Percentiles rank a stretch among this genome's conserved stretches.
Conservation (phyloP, 495 filamentous ascomycete genomes). For the Aspergillus ellipticus region DNA sequence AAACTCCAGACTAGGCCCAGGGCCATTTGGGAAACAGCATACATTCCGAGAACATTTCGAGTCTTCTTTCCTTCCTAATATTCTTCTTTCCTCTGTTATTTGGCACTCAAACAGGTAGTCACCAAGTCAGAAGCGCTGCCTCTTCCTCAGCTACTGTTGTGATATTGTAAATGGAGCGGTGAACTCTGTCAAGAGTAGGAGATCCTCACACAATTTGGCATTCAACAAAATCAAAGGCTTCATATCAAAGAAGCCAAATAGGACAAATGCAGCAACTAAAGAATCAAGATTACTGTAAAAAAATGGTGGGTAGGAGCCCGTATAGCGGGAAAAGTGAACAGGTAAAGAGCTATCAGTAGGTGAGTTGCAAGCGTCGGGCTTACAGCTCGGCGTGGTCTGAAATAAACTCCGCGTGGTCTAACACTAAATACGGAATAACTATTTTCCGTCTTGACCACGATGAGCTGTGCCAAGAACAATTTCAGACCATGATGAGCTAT, state of each 20-base stretch:
- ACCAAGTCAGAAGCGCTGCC: background rate
- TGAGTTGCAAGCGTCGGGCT: constrained; percentile 33
- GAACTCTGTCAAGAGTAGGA: constrained; percentile 1
- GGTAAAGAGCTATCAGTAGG: background rate
- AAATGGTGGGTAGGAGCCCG: background rate
- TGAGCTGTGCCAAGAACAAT: no score
- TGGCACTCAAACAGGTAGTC: background rate
- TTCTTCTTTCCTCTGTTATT: background rate
- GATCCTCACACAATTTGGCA: background rate
- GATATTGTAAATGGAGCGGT: constrained; percentile 9
- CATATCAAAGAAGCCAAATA: background rate
- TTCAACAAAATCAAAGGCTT: background rate
- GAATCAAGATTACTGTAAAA: background rate
- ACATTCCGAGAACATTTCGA: constrained; percentile 95
- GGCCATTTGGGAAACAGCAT: constrained; percentile 37
- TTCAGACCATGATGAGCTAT: no score
- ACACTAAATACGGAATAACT: no score
- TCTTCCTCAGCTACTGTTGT: background rate
- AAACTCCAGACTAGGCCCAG: no score
- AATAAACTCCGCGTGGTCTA: no score
- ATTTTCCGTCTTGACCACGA: no score
- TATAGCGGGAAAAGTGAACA: background rate
- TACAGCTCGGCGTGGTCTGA: no score
- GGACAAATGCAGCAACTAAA: background rate
- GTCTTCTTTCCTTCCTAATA: background rate